A percentile compares a stretch with the other conserved stretches of the same genome.
Evolutionary conservation across 2,329 filamentous ascomycete species (phyloP).

Genomic region (Clonostachys rosea): DNA sequence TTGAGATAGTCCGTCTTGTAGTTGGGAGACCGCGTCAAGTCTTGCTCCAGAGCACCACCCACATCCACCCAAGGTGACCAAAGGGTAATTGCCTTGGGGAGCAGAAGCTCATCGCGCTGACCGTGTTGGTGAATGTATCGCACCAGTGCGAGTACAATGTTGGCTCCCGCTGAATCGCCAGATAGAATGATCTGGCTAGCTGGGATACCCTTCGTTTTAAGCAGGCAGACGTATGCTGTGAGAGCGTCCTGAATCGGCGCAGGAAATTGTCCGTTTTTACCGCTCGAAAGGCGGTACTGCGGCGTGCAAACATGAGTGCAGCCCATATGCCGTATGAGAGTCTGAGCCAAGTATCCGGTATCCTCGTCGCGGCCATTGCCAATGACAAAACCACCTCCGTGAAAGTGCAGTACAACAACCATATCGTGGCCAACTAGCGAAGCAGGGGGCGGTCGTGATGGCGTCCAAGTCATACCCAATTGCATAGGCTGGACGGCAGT

Average conservation of each 20-base stretch:
- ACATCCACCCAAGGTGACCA: slow-evolving; percentile 16
- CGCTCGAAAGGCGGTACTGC: slow-evolving; percentile 21
- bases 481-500: slow-evolving; percentile 7
- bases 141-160: slow-evolving; percentile 19
- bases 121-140: slow-evolving; percentile 19
- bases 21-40: slow-evolving; percentile 11
- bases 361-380: slow-evolving; percentile 20
- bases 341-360: slow-evolving; percentile 15
- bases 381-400: slow-evolving; percentile 23
- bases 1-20: slow-evolving; percentile 11
- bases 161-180: slow-evolving; percentile 23
- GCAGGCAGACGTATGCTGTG: slow-evolving; percentile 18
- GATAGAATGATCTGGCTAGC: slow-evolving; percentile 18
- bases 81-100: slow-evolving; percentile 12
- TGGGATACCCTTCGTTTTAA: slow-evolving; percentile 13
- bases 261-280: slow-evolving; percentile 14
- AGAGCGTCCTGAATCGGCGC: slow-evolving; percentile 21
- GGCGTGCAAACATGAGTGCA: slow-evolving; percentile 17
- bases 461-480: slow-evolving; percentile 14
- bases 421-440: slow-evolving; percentile 2
- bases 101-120: slow-evolving; percentile 8
- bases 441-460: slow-evolving; percentile 6
- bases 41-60: slow-evolving; percentile 7
- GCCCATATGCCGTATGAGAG: slow-evolving; percentile 12
- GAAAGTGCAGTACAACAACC: slow-evolving; percentile 18